Conservation (phyloP, 108 stramenopile genomes). For the Nitzschia sp. region DNA sequence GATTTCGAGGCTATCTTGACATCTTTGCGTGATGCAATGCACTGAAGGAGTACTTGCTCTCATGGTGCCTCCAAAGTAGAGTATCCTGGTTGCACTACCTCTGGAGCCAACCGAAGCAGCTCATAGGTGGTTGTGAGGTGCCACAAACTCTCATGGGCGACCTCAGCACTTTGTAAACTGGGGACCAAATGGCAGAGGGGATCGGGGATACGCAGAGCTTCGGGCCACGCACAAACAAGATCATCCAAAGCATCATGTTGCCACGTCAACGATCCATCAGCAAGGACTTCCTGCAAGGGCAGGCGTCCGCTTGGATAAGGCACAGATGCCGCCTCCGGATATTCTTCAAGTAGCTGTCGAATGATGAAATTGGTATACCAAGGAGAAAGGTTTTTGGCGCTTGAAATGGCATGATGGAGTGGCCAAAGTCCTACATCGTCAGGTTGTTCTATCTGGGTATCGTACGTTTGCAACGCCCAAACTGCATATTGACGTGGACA, state of each 20-base stretch:
- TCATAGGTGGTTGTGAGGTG: slow-evolving; percentile 53
- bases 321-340: slow-evolving; percentile 41
- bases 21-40: not conserved
- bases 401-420: slow-evolving; percentile 35
- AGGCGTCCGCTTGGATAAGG: slow-evolving; percentile 43
- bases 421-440: slow-evolving; percentile 27
- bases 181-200: slow-evolving; percentile 44
- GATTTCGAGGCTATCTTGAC: not conserved
- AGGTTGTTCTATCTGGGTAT: not conserved
- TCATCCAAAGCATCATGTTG: slow-evolving; percentile 50
- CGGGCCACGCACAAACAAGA: slow-evolving; percentile 41
- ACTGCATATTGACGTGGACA: slow-evolving; percentile 35
- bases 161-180: slow-evolving; percentile 47
- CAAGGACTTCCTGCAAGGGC: slow-evolving; percentile 51
- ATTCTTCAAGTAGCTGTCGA: slow-evolving; percentile 27
- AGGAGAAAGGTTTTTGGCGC: slow-evolving; percentile 5
- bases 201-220: slow-evolving; percentile 46
- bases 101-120: slow-evolving; percentile 51
- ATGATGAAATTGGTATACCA: slow-evolving; percentile 33
- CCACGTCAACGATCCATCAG: slow-evolving; percentile 28
- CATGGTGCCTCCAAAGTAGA: not conserved
- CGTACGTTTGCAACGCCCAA: slow-evolving; percentile 13
- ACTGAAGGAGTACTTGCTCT: not conserved
- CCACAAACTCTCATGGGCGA: slow-evolving; percentile 26
- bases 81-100: slow-evolving; percentile 34